Conservation (phyloP, 306 rosid genomes). For the Quercus alba region DNA sequence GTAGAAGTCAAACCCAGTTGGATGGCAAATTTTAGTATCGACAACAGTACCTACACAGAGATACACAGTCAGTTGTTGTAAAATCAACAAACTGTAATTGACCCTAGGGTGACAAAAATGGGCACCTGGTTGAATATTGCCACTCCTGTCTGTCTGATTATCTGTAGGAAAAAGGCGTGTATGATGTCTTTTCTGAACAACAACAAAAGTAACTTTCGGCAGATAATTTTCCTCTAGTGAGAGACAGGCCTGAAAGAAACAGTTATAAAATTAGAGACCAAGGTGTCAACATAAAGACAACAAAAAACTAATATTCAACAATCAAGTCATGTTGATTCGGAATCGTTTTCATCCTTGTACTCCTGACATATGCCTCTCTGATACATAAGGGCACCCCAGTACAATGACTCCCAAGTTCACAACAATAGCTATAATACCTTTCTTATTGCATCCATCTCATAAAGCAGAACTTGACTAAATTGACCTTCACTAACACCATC, state of each 20-base stretch:
- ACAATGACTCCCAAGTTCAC: background rate
- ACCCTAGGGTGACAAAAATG: background rate
- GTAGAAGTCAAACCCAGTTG: conserved; percentile 65
- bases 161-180: conserved; percentile 59
- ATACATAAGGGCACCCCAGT: background rate
- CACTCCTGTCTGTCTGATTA: conserved; percentile 44
- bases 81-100: background rate
- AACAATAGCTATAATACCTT: conserved; percentile 35
- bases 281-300: background rate
- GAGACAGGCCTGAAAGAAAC: conserved; percentile 55
- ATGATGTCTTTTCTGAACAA: conserved; percentile 84
- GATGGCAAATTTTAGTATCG: conserved; percentile 61
- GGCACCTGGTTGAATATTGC: conserved; percentile 80
- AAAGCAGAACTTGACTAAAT: conserved; percentile 65
- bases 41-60: conserved; percentile 70
- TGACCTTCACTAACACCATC: conserved; percentile 94
- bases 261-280: background rate
- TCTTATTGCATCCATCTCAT: conserved; percentile 81
- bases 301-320: background rate
- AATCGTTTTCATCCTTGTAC: background rate
- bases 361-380: background rate
- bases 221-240: conserved; percentile 42
- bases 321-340: background rate
- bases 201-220: conserved; percentile 70
- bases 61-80: background rate